These are phyloP conservation scores for Capsella rubella DNA, from an alignment of 441 rosid species.

Conservation along the genomic window DNA sequence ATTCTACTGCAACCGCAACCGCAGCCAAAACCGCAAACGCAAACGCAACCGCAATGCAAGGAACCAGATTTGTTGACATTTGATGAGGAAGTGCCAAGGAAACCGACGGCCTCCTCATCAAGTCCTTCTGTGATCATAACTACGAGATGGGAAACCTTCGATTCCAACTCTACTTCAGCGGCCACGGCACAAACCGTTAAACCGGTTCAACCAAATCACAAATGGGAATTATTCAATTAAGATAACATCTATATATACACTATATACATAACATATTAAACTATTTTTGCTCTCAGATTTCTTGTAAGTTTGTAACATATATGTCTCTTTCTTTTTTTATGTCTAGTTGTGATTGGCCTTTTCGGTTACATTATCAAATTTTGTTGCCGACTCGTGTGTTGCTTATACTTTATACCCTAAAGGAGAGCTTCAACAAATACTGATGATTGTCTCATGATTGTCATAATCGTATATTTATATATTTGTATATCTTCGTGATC, in stretches of 20 bases:
- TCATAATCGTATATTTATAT: background rate
- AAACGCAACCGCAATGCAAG: background rate
- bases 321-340: background rate
- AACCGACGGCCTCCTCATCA: constrained; percentile 35
- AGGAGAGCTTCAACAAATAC: background rate
- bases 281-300: background rate
- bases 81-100: constrained; percentile 43
- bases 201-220: constrained; percentile 67
- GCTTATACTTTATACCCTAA: background rate
- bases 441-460: background rate
- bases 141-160: constrained; percentile 90
- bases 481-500: background rate
- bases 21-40: constrained; percentile 37
- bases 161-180: constrained; percentile 37
- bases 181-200: constrained; percentile 50
- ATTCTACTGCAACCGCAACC: constrained; percentile 32
- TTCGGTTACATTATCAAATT: background rate
- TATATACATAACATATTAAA: too few species aligned
- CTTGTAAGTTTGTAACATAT: constrained; percentile 8
- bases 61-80: constrained; percentile 45
- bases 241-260: background rate
- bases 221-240: constrained; percentile 88
- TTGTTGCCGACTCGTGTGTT: background rate
- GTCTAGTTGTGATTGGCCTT: background rate
- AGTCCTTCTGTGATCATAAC: constrained; percentile 57